Base-by-base conservation (phyloP, 768 basidiomycete genomes). In the Sarcomyxa edulis region DNA sequence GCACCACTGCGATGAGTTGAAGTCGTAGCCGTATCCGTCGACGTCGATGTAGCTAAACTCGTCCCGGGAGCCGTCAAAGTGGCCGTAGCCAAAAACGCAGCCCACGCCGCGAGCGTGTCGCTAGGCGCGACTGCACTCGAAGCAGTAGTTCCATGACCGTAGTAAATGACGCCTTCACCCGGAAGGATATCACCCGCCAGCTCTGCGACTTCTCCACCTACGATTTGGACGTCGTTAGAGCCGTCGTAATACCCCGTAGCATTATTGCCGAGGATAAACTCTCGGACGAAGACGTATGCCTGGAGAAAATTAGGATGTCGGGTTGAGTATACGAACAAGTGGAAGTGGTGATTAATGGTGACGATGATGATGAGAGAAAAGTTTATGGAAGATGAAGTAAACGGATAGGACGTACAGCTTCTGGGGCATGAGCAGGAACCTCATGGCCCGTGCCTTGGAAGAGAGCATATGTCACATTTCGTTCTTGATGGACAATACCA, bases 401-500 rank as follows among this genome's bases (percentile, higher is more conserved):
- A n/a, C n/a, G n/a, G 37, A 3, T 10, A 30, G 39, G 11, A 11
- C 69, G 18, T 54, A 72, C 70, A 35, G 61, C 56, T 26, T 42
- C 51, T 5, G 72, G 72, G 2, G 49, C 48, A 33, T 49, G 42
- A 2, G 39, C 23, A 5, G 69, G 58, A 7, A 74, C 62, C 7
- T 69, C 46, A 48, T 75, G 72, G 9, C 69, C 66, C 11, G 66
- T 56, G 32, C 58, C 53, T 42, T 63, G 50, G 45, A 69, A 66
- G 12, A 71, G 49, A 5, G 57, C 69, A 46, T 71, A 69, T 53
- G 66, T 66, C 83, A 81, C 81, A 22, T 73, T 74, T 28, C 85
- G 72, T 55, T 87, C 84, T 55, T 84, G 82, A 48, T 84, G 82
- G 11, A 85, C 68, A 24, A 84, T 76, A 0, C 84, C 85, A 0